phyloP scores from a whole-genome alignment of 2,329 filamentous ascomycete genomes.

The Aspergillus fructus region DNA sequence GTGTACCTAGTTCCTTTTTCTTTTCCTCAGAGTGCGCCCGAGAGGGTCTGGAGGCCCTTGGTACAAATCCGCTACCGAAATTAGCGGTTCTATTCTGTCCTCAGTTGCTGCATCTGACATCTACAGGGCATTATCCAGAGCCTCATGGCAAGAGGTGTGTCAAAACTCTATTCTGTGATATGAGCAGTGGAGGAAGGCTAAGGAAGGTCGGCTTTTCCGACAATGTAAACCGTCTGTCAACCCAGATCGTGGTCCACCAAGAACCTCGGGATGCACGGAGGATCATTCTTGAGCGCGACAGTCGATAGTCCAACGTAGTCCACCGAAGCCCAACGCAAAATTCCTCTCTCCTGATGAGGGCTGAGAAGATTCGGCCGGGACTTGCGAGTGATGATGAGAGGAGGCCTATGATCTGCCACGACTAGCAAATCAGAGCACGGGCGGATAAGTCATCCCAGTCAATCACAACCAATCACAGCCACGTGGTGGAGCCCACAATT shows the following conservation, averaged over 20 bases:
- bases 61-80: too few species aligned
- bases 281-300: neutral
- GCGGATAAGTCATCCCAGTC: constrained; percentile 16
- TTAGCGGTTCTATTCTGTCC: neutral
- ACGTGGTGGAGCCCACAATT: neutral
- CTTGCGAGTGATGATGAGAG: neutral
- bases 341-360: too few species aligned
- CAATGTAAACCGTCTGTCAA: neutral
- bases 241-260: neutral
- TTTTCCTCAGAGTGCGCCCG: neutral
- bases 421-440: neutral
- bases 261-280: neutral
- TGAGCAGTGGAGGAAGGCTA: neutral
- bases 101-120: too few species aligned
- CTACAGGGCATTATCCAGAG: neutral
- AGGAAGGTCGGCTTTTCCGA: neutral
- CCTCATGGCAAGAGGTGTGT: neutral
- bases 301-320: neutral
- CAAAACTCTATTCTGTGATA: neutral
- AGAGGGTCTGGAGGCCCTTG: too few species aligned
- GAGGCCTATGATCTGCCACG: constrained; percentile 15
- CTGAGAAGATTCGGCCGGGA: too few species aligned
- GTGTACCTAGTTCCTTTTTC: neutral
- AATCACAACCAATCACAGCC: constrained; percentile 9
- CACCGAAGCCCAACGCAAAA: neutral